A percentile compares a stretch with the other conserved stretches of the same genome.
Evolutionary conservation across 2,329 filamentous ascomycete genomes (phyloP).

Genomic region (Tolypocladium cylindrosporum): DNA sequence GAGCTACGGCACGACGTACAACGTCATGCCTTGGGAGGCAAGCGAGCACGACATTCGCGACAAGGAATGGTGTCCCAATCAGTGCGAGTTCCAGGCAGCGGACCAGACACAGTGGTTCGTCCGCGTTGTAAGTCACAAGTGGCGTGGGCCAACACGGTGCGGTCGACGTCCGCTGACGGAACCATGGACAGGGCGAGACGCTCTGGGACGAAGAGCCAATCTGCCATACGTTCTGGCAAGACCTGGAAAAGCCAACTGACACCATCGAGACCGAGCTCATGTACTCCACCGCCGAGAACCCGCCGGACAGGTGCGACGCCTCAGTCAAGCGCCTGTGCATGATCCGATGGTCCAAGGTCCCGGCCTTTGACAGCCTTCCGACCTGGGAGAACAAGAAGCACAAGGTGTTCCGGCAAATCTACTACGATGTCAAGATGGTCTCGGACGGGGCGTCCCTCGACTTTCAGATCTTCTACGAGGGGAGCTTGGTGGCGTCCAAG

Average conservation of each 20-base stretch:
- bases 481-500: slow-evolving; percentile 2
- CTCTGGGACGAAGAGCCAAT: neutral
- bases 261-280: slow-evolving; percentile 5
- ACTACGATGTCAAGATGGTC: slow-evolving; percentile 6
- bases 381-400: slow-evolving; percentile 4
- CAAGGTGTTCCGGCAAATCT: neutral
- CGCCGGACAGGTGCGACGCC: slow-evolving; percentile 2
- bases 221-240: slow-evolving; percentile 5
- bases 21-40: neutral
- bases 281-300: neutral
- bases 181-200: slow-evolving; percentile 1
- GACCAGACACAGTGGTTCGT: slow-evolving; percentile 21
- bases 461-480: slow-evolving; percentile 4
- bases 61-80: slow-evolving; percentile 2
- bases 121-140: slow-evolving; percentile 1
- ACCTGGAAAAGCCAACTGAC: slow-evolving; percentile 1
- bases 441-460: slow-evolving; percentile 6
- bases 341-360: slow-evolving; percentile 6
- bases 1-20: slow-evolving; percentile 13
- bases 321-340: slow-evolving; percentile 6
- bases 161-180: neutral
- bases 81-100: neutral
- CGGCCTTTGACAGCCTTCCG: slow-evolving; percentile 2
- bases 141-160: too few species aligned
- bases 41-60: slow-evolving; percentile 3